Percentiles rank a stretch among this genome's conserved stretches.
phyloP scores from a whole-genome alignment of 306 rosid species.

The Castanea crenata region DNA sequence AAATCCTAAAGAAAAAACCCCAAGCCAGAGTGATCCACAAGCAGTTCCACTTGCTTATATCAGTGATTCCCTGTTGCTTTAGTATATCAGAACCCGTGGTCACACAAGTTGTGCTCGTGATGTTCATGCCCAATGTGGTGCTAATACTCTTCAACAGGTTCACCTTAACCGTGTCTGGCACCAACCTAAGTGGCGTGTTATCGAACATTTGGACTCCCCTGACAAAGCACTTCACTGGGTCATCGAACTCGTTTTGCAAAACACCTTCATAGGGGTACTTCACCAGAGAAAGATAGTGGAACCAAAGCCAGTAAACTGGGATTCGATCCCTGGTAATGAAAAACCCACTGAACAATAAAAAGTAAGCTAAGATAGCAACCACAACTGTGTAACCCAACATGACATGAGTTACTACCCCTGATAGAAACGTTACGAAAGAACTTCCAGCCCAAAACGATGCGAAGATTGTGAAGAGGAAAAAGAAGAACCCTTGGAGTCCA shows the following conservation, averaged over 20 bases:
- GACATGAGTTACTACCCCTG: conserved; percentile 77
- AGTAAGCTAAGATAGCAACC: conserved; percentile 80
- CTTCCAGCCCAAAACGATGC: conserved; percentile 84
- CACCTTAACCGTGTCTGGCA: conserved; percentile 47
- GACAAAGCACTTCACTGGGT: conserved; percentile 51
- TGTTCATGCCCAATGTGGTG: conserved; percentile 50
- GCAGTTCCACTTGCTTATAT: conserved; percentile 74
- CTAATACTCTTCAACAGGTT: conserved; percentile 66
- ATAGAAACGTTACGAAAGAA: conserved; percentile 84
- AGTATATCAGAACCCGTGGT: conserved; percentile 66
- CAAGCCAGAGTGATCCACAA: conserved; percentile 69
- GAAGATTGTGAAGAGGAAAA: conserved; percentile 48
- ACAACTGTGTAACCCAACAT: conserved; percentile 88
- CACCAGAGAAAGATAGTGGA: conserved; percentile 76
- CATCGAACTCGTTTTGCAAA: conserved; percentile 67
- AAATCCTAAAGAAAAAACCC: conserved; percentile 79
- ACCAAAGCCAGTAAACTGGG: conserved; percentile 86
- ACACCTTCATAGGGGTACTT: conserved; percentile 91
- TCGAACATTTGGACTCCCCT: conserved; percentile 85
- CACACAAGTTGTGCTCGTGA: conserved; percentile 64
- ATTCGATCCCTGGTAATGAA: conserved; percentile 74
- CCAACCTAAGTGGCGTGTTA: conserved; percentile 51
- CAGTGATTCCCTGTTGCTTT: conserved; percentile 70
- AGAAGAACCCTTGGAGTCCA: conserved; percentile 50
- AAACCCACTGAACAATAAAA: conserved; percentile 83